These are phyloP conservation scores for Aureobasidium sp. DNA, from an alignment of 2,329 filamentous ascomycete species.

Conservation along the genomic window DNA sequence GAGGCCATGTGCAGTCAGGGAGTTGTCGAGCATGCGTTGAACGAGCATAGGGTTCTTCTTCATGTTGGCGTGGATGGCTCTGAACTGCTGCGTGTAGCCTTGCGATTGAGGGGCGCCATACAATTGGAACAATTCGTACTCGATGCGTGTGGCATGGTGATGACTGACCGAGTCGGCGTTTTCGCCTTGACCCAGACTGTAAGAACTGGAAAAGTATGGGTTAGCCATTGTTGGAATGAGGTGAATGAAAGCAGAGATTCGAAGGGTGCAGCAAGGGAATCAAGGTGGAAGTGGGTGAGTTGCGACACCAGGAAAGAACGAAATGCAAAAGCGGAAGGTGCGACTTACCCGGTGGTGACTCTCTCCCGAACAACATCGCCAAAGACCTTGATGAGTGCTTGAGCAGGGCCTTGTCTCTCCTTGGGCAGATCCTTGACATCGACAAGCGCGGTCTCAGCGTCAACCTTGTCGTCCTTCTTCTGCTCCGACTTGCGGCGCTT, in stretches of 20 bases:
- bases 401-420: constrained; percentile 62
- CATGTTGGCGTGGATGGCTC: constrained; percentile 75
- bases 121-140: constrained; percentile 57
- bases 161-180: constrained; percentile 60
- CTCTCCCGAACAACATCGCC: constrained; percentile 58
- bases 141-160: constrained; percentile 69
- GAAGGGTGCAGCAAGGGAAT: background rate
- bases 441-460: constrained; percentile 29
- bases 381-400: constrained; percentile 64
- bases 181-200: constrained; percentile 56
- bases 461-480: constrained; percentile 20
- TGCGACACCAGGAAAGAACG: background rate
- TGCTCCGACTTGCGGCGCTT: constrained; percentile 31
- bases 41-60: constrained; percentile 80
- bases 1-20: constrained; percentile 65
- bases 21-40: constrained; percentile 64
- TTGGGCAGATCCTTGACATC: constrained; percentile 50
- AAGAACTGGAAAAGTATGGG: constrained; percentile 30
- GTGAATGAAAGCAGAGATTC: background rate
- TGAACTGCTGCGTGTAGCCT: constrained; percentile 58
- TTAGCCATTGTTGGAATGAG: background rate
- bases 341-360: constrained; percentile 51
- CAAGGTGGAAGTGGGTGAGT: background rate
- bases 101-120: constrained; percentile 43
- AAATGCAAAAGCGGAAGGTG: background rate